A percentile compares a stretch with the other conserved stretches of the same genome.
phyloP scores from a whole-genome alignment of 108 stramenopile genomes.

The Cyclotella atomus region DNA sequence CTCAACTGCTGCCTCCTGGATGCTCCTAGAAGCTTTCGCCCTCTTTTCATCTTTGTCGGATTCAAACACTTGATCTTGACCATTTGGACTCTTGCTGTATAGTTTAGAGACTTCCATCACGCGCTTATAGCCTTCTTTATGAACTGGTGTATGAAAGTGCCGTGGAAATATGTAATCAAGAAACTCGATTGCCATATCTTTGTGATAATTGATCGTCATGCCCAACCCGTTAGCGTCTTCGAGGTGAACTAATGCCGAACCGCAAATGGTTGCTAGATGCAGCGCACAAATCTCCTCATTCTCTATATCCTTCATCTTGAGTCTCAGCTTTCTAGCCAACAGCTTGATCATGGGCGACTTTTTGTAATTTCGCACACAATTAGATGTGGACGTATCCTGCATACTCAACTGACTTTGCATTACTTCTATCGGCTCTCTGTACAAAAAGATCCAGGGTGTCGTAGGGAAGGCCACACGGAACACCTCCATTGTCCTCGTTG shows the following conservation, averaged over 20 bases:
- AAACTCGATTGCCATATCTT: slow-evolving; percentile 48
- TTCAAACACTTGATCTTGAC: slow-evolving; percentile 47
- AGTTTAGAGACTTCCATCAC: slow-evolving; percentile 56
- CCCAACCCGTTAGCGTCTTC: slow-evolving; percentile 52
- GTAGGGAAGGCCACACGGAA: slow-evolving; percentile 88
- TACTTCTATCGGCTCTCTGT: slow-evolving; percentile 92
- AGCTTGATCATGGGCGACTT: slow-evolving; percentile 38
- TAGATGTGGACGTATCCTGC: slow-evolving; percentile 45
- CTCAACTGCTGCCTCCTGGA: slow-evolving; percentile 60
- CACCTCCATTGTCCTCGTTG: slow-evolving; percentile 61
- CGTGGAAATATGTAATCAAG: slow-evolving; percentile 61
- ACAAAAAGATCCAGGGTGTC: slow-evolving; percentile 93
- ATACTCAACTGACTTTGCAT: slow-evolving; percentile 83
- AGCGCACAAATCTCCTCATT: slow-evolving; percentile 78
- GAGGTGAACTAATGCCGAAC: slow-evolving; percentile 59
- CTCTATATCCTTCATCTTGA: slow-evolving; percentile 22
- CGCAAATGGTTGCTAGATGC: slow-evolving; percentile 75
- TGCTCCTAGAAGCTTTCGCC: slow-evolving; percentile 46
- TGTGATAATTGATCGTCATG: slow-evolving; percentile 68
- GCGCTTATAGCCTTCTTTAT: slow-evolving; percentile 41
- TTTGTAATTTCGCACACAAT: slow-evolving; percentile 56
- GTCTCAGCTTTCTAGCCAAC: slow-evolving; percentile 31
- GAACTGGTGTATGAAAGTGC: slow-evolving; percentile 50
- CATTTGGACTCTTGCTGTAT: slow-evolving; percentile 80
- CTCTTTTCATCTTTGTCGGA: slow-evolving; percentile 71